Evolutionary conservation across 768 basidiomycete species (phyloP).

Genomic region (Mycena filopes): DNA sequence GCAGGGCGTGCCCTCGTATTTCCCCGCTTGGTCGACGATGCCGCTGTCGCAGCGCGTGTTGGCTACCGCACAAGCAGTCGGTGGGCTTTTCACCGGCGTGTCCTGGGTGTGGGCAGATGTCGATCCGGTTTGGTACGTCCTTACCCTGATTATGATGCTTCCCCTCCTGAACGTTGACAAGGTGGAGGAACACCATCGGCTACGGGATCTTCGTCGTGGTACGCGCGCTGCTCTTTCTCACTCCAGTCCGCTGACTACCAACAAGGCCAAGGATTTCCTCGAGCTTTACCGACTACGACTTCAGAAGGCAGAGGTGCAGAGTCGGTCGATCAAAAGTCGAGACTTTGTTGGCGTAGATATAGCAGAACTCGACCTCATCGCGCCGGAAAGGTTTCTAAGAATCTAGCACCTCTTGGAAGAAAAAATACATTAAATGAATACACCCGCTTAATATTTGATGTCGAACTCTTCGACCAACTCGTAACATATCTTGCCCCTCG

Average conservation of each 20-base stretch:
- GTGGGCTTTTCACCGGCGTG: conserved; percentile 45
- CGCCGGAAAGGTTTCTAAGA: conserved; percentile 32
- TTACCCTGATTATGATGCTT: background rate
- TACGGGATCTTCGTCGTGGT: conserved; percentile 54
- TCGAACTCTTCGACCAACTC: no score
- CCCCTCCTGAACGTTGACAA: background rate
- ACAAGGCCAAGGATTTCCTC: conserved; percentile 57
- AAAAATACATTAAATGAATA: no score
- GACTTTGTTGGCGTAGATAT: conserved; percentile 61
- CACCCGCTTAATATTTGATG: no score
- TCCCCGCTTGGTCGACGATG: conserved; percentile 42
- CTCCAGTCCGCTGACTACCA: background rate
- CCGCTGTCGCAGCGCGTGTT: conserved; percentile 34
- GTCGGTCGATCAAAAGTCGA: conserved; percentile 56
- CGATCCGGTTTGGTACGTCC: conserved; percentile 58
- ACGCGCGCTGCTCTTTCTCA: conserved; percentile 13
- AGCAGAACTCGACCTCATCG: conserved; percentile 56
- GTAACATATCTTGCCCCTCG: background rate
- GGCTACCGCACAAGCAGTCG: background rate
- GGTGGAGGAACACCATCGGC: conserved; percentile 61
- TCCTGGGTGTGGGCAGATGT: conserved; percentile 56
- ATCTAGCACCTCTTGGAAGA: no score
- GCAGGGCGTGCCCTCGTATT: conserved; percentile 40
- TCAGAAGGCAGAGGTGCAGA: conserved; percentile 59
- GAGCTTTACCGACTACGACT: conserved; percentile 58